These are phyloP conservation scores for Phytophthora macrochlamydospora DNA, from an alignment of 352 stramenopile genomes.

Conservation along the genomic window DNA sequence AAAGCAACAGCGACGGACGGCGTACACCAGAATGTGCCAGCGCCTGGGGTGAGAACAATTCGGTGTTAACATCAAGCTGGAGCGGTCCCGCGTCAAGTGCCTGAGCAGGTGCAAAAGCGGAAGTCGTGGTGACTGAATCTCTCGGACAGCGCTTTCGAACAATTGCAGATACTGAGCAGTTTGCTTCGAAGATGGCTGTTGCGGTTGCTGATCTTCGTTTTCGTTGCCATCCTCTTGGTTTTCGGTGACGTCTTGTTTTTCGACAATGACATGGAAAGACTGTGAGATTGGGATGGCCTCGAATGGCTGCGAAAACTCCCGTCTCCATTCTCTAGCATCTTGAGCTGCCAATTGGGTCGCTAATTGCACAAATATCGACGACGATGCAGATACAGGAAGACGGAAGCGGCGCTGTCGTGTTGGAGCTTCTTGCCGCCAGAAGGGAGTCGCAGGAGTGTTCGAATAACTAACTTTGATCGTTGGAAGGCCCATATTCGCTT, in stretches of 20 bases:
- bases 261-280: slow-evolving; percentile 38
- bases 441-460: slow-evolving; percentile 6
- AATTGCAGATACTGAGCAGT: slow-evolving; percentile 54
- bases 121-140: slow-evolving; percentile 66
- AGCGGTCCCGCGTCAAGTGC: slow-evolving; percentile 40
- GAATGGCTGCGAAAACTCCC: slow-evolving; percentile 37
- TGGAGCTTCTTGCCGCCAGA: slow-evolving; percentile 22
- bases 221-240: slow-evolving; percentile 21
- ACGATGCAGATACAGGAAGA: slow-evolving; percentile 1
- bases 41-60: slow-evolving; percentile 37
- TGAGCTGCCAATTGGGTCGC: slow-evolving; percentile 30
- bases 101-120: slow-evolving; percentile 29
- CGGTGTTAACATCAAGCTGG: slow-evolving; percentile 56
- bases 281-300: slow-evolving; percentile 44
- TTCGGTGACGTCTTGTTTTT: slow-evolving; percentile 11
- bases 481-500: slow-evolving; percentile 13
- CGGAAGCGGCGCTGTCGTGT: not conserved
- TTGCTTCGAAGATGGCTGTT: slow-evolving; percentile 29
- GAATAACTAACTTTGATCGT: slow-evolving; percentile 25
- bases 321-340: slow-evolving; percentile 34
- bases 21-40: slow-evolving; percentile 15
- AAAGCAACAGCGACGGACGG: slow-evolving; percentile 43
- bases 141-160: slow-evolving; percentile 46
- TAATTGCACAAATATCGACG: slow-evolving; percentile 34
- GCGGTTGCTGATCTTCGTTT: slow-evolving; percentile 16